A percentile compares a stretch with the other conserved stretches of the same genome.
phyloP scores from a whole-genome alignment of 129 eudicot species.

The Dittrichia graveolens region DNA sequence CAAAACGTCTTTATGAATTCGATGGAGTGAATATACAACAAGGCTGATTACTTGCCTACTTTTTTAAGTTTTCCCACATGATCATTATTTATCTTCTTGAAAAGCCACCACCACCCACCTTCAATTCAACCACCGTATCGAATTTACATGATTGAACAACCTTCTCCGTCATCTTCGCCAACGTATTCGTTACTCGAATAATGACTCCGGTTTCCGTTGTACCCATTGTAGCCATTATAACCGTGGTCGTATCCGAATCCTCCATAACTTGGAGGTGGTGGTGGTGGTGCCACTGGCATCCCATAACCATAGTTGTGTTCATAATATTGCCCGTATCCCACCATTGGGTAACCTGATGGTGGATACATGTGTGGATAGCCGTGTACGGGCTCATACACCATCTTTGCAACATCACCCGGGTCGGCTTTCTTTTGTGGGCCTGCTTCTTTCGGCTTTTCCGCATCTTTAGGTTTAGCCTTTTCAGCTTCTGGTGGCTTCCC shows the following conservation, averaged over 20 bases:
- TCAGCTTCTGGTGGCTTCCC: constrained; percentile 23
- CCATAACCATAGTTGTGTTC: constrained; percentile 39
- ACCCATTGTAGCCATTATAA: constrained; percentile 14
- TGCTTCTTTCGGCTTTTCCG: constrained; percentile 20
- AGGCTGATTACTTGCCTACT: constrained; percentile 18
- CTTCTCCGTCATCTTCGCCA: constrained; percentile 40
- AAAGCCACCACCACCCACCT: constrained; percentile 24
- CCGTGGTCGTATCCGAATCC: constrained; percentile 37
- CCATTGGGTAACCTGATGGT: constrained; percentile 30
- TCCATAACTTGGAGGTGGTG: constrained; percentile 34
- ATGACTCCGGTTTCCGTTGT: constrained; percentile 35
- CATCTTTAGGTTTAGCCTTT: constrained; percentile 30
- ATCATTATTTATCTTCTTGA: constrained; percentile 32
- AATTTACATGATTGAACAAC: constrained; percentile 37
- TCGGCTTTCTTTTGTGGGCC: constrained; percentile 30
- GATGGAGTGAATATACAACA: constrained; percentile 6
- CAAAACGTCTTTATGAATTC: no score
- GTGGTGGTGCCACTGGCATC: constrained; percentile 34
- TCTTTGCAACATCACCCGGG: constrained; percentile 29
- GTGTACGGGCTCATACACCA: constrained; percentile 32
- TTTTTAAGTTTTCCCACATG: constrained; percentile 22
- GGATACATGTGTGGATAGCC: constrained; percentile 52
- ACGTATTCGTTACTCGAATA: constrained; percentile 28
- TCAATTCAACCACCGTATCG: constrained; percentile 8
- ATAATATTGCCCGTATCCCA: constrained; percentile 48